Evolutionary conservation across 2,329 filamentous ascomycete genomes (phyloP), one percentile per base, ranked within the genome.

Genomic region (Aspergillaceae sp.): DNA sequence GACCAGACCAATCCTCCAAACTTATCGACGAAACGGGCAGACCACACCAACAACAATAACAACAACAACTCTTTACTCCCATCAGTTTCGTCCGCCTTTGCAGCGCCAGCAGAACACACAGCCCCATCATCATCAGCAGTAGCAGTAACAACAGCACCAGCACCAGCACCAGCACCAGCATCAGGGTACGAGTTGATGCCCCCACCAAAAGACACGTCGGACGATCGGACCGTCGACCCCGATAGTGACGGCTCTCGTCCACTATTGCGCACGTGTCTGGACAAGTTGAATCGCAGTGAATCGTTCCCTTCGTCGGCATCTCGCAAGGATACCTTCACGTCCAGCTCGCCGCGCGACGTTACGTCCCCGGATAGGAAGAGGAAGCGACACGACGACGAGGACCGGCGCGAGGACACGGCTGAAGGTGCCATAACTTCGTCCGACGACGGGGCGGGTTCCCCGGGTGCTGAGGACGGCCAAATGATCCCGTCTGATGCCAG

Each of bases 391-490:
- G 50, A 52, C 6, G 48, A 51, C 7, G 10, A 44, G n/a, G 51
- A 45, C 11, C 55, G 57, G 8, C 49, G 53, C 6, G 56, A 56
- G 7, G 54, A 54, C 2, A 43, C 48, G 37, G 44, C 29, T 11
- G 55, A 55, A 27, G 43, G 41, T 7, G 57, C 51, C 29, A 54
- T 51, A 36, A 58, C 50, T 40, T 60, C 60, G 8, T 56, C 60
- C 4, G 63, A 64, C 37, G 63, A 65, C 36, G 59, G 51, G 33
- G 55, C 46, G 19, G 56, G 52, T 28, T 56, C 54, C 19, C 54
- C 54, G 30, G 56, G 51, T 35, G 59, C 55, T 29, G 63, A 60
- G 10, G 61, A 64, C 6, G 51, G 46, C 27, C 50, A 57, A 43
- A 63, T 50, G 44, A 51, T 58, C 19, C 52, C 59, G 3, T 52